Evolutionary conservation across 1,139 yeast genomes (phyloP).

Genomic region (Lodderomyces jiufengensis): DNA sequence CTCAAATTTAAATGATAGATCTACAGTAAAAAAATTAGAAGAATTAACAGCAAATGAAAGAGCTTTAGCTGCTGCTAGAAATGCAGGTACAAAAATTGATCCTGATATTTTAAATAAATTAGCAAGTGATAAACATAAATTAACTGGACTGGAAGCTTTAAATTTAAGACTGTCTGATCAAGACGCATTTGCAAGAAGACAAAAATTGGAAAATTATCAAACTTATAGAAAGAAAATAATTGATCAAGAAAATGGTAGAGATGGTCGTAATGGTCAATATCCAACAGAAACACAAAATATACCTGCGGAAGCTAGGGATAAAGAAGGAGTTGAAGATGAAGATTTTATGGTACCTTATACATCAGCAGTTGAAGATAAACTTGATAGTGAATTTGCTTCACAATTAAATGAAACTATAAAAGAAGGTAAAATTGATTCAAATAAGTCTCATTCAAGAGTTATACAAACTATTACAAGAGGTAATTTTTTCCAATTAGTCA

Average conservation of each 20-base stretch:
- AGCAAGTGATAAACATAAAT: conserved; percentile 37
- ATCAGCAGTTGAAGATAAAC: conserved; percentile 64
- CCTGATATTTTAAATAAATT: conserved; percentile 39
- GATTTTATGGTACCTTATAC: conserved; percentile 62
- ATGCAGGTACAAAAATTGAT: conserved; percentile 48
- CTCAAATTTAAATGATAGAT: conserved; percentile 37
- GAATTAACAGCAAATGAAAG: conserved; percentile 58
- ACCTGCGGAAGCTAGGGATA: conserved; percentile 7
- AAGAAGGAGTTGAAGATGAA: conserved; percentile 16
- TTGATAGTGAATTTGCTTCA: conserved; percentile 63
- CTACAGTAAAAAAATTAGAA: conserved; percentile 48
- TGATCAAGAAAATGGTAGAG: conserved; percentile 42
- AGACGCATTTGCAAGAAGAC: conserved; percentile 44
- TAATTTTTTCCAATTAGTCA: conserved; percentile 53
- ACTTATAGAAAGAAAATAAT: conserved; percentile 49
- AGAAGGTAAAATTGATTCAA: conserved; percentile 62
- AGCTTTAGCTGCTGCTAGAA: conserved; percentile 58
- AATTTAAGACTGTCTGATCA: conserved; percentile 42
- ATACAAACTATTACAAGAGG: conserved; percentile 73
- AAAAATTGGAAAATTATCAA: conserved; percentile 42
- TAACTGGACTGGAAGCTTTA: conserved; percentile 43
- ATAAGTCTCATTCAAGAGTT: conserved; percentile 50
- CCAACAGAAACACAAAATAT: conserved; percentile 7
- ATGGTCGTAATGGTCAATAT: conserved; percentile 6
- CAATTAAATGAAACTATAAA: conserved; percentile 55